Evolutionary conservation across 1,139 yeast genomes (phyloP).

Genomic region (Yamadazyma siamensis): DNA sequence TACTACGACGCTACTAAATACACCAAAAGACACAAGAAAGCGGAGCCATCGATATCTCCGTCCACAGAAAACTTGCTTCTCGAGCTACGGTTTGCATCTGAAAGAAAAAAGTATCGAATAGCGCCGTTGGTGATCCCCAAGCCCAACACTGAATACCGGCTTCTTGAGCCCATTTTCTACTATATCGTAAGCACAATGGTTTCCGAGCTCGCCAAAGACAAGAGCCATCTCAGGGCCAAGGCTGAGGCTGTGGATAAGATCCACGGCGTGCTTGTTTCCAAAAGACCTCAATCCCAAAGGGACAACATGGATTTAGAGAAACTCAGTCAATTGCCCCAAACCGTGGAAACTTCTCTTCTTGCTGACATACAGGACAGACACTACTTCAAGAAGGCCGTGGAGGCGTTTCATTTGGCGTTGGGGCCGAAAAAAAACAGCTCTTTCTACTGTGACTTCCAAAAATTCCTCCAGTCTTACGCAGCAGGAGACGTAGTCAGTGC

Average conservation of each 20-base stretch:
- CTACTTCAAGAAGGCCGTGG: background rate
- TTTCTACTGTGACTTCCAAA: constrained; percentile 12
- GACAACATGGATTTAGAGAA: background rate
- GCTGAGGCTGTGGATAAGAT: background rate
- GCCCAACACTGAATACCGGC: background rate
- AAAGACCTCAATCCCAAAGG: background rate
- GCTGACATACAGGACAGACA: background rate
- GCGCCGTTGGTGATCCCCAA: background rate
- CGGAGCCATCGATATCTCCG: no score
- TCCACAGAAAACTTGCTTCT: constrained; percentile 4
- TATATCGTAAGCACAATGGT: background rate
- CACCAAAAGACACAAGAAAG: no score
- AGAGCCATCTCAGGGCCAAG: background rate
- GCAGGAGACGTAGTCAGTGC: constrained; percentile 25
- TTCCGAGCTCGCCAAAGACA: background rate
- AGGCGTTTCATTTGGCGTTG: no score
- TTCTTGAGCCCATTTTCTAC: background rate
- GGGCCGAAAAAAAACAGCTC: no score
- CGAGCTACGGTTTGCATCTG: constrained; percentile 6
- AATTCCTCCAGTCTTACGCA: constrained; percentile 28
- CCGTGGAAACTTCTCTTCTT: background rate
- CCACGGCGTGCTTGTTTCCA: background rate
- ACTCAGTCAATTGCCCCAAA: background rate
- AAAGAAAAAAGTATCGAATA: background rate
- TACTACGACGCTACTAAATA: no score